Percentiles rank a stretch among this genome's conserved stretches.
Conservation (phyloP, 2,329 filamentous ascomycete genomes). For the Cryphonectria carpinicola region DNA sequence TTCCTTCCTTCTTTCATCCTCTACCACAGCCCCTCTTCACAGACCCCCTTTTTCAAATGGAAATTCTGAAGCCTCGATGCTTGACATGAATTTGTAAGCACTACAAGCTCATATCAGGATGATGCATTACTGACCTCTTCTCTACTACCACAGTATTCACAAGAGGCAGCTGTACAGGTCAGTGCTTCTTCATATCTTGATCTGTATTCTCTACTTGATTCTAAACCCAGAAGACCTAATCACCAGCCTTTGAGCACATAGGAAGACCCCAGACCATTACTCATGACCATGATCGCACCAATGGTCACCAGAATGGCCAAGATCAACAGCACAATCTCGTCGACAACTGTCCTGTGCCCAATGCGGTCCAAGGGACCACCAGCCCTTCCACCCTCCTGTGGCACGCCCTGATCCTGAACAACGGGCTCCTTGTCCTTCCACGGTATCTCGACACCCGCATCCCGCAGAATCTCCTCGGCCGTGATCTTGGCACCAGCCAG, state of each 20-base stretch:
- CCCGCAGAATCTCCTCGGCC: constrained; percentile 47
- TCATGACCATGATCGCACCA: not conserved
- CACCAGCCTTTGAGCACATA: not conserved
- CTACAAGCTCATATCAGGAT: not conserved
- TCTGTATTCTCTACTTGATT: not conserved
- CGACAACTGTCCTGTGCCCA: constrained; percentile 18
- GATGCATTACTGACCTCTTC: not conserved
- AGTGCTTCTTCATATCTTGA: not conserved
- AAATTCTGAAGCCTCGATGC: too few relatives aligned
- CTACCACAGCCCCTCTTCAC: too few relatives aligned
- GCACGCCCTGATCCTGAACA: constrained; percentile 32
- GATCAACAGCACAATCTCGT: constrained; percentile 15
- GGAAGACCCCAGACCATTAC: not conserved
- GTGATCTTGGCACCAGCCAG: constrained; percentile 69
- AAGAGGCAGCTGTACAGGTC: not conserved
- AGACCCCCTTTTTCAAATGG: too few relatives aligned
- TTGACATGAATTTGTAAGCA: too few relatives aligned
- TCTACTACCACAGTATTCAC: not conserved
- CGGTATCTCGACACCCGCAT: constrained; percentile 36
- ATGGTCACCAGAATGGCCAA: not conserved
- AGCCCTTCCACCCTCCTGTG: constrained; percentile 29
- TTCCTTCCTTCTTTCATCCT: too few relatives aligned
- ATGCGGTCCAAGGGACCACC: constrained; percentile 22
- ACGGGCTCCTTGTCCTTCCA: constrained; percentile 35
- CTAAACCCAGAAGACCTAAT: not conserved